Evolutionary conservation across 345 rosid species (phyloP).

Genomic region (Dimocarpus longan): DNA sequence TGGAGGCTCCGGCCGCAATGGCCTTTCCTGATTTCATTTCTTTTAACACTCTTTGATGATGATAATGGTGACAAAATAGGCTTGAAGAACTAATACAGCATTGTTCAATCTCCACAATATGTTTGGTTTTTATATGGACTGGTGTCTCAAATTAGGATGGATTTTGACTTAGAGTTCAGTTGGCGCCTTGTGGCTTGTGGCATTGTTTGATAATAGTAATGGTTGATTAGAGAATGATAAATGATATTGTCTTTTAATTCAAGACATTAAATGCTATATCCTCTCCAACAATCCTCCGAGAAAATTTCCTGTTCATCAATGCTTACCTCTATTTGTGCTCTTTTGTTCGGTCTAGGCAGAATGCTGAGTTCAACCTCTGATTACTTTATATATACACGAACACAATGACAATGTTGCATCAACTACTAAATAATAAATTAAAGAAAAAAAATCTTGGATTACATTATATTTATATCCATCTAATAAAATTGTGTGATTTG

Average conservation of each 20-base stretch:
- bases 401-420: no score
- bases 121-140: background rate
- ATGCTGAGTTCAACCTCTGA: background rate
- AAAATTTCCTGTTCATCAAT: conserved; percentile 15
- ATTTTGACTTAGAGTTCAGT: conserved; percentile 6
- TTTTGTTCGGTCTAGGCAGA: background rate
- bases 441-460: no score
- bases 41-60: background rate
- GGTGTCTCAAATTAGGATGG: background rate
- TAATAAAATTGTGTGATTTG: no score
- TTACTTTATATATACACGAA: background rate
- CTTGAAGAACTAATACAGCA: background rate
- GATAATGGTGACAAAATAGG: background rate
- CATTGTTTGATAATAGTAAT: background rate
- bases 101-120: background rate
- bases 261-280: background rate
- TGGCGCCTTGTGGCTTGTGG: conserved; percentile 9
- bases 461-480: no score
- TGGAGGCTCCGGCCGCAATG: conserved; percentile 26
- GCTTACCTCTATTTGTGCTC: background rate
- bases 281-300: conserved; percentile 11
- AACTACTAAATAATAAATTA: no score
- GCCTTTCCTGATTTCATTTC: conserved; percentile 19
- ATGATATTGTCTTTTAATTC: background rate
- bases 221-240: background rate